These are phyloP conservation scores for Yarrowia porcina DNA, from an alignment of 805 yeast species.

Conservation along the genomic window DNA sequence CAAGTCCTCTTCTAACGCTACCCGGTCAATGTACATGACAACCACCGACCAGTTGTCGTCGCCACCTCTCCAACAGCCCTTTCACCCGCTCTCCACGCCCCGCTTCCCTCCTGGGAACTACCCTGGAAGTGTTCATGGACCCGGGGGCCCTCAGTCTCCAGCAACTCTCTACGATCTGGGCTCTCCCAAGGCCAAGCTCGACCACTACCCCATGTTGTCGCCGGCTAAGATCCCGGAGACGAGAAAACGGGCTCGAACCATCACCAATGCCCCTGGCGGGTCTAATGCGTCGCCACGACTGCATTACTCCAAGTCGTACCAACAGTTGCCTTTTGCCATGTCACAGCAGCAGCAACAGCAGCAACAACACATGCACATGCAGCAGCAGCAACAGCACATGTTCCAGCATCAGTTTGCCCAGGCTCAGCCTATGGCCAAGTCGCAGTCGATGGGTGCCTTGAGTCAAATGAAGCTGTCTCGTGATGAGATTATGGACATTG, in stretches of 20 bases:
- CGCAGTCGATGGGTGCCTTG: conserved; percentile 23
- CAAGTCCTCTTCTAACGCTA: conserved; percentile 6
- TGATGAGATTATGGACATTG: conserved; percentile 11
- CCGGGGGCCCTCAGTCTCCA: conserved; percentile 4
- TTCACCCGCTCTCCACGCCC: conserved; percentile 3
- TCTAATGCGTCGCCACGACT: neutral
- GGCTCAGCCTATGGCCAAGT: conserved; percentile 21
- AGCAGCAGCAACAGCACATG: conserved; percentile 1
- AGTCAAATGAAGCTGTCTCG: conserved; percentile 5
- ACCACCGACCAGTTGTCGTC: conserved; percentile 3
- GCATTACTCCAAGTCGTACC: conserved; percentile 21
- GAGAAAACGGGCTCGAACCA: conserved; percentile 16
- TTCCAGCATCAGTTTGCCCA: conserved; percentile 21
- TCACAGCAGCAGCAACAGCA: conserved; percentile 5
- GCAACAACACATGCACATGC: neutral
- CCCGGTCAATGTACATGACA: conserved; percentile 11
- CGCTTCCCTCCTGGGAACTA: neutral
- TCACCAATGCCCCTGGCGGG: neutral
- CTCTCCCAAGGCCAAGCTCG: conserved; percentile 2
- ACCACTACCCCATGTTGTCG: conserved; percentile 10
- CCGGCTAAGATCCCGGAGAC: conserved; percentile 11
- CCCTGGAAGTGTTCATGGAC: conserved; percentile 9
- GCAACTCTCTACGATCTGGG: neutral
- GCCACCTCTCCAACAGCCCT: conserved; percentile 6
- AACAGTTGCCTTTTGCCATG: neutral